These are phyloP conservation scores for Saturnispora zaruensis DNA, from an alignment of 805 yeast species.

Conservation along the genomic window DNA sequence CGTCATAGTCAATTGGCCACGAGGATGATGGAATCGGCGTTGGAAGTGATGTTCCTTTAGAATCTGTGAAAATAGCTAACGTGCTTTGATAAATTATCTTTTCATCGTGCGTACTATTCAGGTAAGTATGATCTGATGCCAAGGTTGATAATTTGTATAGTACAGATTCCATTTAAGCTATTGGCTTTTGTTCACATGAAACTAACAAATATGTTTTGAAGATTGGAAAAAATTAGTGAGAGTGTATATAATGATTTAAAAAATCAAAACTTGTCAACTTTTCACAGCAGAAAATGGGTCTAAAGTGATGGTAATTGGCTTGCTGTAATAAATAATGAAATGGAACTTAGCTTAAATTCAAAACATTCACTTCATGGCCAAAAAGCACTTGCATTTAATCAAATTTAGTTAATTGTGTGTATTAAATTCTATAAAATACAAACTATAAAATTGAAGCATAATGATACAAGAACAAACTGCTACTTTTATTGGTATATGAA, in stretches of 20 bases:
- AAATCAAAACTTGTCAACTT: too few species aligned
- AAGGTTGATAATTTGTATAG: slow-evolving; percentile 1
- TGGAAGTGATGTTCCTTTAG: not conserved
- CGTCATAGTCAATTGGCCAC: not conserved
- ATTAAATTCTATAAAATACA: not conserved
- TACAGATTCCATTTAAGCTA: slow-evolving; percentile 3
- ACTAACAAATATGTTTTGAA: too few species aligned
- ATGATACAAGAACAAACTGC: not conserved
- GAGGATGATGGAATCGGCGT: not conserved
- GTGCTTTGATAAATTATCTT: not conserved
- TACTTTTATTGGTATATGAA: not conserved
- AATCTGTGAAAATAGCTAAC: slow-evolving; percentile 3
- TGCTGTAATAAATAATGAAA: too few species aligned
- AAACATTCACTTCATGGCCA: too few species aligned
- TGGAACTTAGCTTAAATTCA: too few species aligned
- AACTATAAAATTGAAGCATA: not conserved
- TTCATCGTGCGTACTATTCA: not conserved
- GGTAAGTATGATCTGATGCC: slow-evolving; percentile 4
- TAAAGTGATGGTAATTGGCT: too few species aligned
- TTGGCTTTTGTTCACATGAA: too few species aligned
- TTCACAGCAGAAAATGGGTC: too few species aligned
- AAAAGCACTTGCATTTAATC: too few species aligned
- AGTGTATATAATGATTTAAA: too few species aligned
- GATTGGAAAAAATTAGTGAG: not conserved
- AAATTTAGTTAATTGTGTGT: not conserved